A percentile compares a stretch with the other conserved stretches of the same genome.
Conservation (phyloP, 768 basidiomycete genomes). For the Suillus discolor region DNA sequence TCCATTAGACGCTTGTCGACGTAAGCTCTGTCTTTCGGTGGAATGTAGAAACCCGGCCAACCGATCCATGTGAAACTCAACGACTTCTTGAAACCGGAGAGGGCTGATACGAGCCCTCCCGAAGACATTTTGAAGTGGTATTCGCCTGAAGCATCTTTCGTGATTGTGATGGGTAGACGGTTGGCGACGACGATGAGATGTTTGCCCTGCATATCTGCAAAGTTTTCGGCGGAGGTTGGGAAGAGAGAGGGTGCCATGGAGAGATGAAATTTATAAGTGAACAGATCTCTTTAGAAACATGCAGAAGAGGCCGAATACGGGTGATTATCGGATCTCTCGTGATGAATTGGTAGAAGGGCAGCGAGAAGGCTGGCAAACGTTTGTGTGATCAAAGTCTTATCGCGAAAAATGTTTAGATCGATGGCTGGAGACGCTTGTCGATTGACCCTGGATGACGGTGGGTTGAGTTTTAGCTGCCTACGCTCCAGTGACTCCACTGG, state of each 20-base stretch:
- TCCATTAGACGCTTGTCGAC: conserved; percentile 93
- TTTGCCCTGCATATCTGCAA: conserved; percentile 50
- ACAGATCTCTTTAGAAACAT: conserved; percentile 21
- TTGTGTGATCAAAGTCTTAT: conserved; percentile 1
- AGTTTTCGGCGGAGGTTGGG: conserved; percentile 28
- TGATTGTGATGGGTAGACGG: conserved; percentile 94
- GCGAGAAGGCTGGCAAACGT: conserved; percentile 17
- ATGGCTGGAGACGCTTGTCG: not conserved
- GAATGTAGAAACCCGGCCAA: conserved; percentile 95
- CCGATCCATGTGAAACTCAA: conserved; percentile 98
- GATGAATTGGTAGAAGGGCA: not conserved
- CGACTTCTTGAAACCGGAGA: conserved; percentile 97
- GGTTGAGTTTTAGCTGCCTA: not conserved
- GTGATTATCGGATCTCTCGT: conserved; percentile 34
- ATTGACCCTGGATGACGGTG: not conserved
- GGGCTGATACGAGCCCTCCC: conserved; percentile 95
- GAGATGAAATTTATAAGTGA: conserved; percentile 30
- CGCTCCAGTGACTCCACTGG: not conserved
- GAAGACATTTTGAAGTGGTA: conserved; percentile 99
- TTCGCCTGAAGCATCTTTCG: conserved; percentile 87
- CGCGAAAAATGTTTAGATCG: conserved; percentile 1
- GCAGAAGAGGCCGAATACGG: conserved; percentile 29
- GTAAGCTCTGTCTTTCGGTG: conserved; percentile 83
- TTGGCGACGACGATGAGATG: conserved; percentile 96
- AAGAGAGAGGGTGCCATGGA: conserved; percentile 31